Conservation (phyloP, 2,329 filamentous ascomycete genomes). For the Cladosporium oxysporum region DNA sequence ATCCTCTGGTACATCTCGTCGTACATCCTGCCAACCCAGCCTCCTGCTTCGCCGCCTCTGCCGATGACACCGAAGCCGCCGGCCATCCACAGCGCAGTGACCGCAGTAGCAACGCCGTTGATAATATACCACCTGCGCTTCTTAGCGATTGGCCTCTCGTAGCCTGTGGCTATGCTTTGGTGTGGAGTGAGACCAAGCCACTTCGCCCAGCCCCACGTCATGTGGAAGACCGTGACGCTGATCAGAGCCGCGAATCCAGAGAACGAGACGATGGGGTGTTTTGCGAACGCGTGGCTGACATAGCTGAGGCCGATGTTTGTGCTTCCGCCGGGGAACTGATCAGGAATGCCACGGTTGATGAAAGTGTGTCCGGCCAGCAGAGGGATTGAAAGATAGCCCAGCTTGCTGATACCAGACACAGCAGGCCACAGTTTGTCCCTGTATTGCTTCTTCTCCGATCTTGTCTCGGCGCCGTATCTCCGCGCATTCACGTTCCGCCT, state of each 20-base stretch:
- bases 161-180: conserved; percentile 52
- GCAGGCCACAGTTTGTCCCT: conserved; percentile 62
- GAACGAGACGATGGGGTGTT: conserved; percentile 67
- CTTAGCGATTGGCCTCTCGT: conserved; percentile 53
- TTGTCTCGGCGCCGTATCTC: conserved; percentile 72
- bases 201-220: conserved; percentile 81
- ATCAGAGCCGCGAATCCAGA: conserved; percentile 70
- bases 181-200: conserved; percentile 71
- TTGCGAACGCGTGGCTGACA: conserved; percentile 80
- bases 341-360: conserved; percentile 74
- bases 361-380: conserved; percentile 71
- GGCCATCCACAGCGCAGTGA: conserved; percentile 73
- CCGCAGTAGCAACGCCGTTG: conserved; percentile 62
- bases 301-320: conserved; percentile 83
- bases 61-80: conserved; percentile 80
- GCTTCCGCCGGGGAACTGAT: conserved; percentile 77
- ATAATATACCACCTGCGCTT: conserved; percentile 71
- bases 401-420: conserved; percentile 67
- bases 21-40: conserved; percentile 80
- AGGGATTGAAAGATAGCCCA: conserved; percentile 70
- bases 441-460: conserved; percentile 47
- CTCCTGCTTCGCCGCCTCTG: conserved; percentile 65
- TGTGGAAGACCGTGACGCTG: conserved; percentile 69
- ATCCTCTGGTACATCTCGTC: conserved; percentile 69
- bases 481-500: conserved; percentile 69